These are phyloP conservation scores for Whalleya microplaca DNA, from an alignment of 2,329 filamentous ascomycete species.

Conservation along the genomic window DNA sequence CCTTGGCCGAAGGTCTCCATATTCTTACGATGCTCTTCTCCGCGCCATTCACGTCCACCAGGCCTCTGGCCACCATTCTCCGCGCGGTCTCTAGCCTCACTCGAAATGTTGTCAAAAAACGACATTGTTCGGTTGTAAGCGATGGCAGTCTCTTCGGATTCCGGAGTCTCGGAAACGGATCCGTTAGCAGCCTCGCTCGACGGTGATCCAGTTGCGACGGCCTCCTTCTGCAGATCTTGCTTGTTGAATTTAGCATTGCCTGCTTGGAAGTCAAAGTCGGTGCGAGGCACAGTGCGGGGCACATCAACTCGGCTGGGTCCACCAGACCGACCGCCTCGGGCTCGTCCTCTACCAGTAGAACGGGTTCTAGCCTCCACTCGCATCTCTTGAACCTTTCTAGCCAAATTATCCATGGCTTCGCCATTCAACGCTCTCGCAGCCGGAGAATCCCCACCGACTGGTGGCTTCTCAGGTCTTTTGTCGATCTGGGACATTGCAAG, in stretches of 20 bases:
- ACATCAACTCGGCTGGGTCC: slow-evolving; percentile 76
- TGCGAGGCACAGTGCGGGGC: slow-evolving; percentile 80
- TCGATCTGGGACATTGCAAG: slow-evolving; percentile 76
- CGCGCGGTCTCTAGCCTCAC: slow-evolving; percentile 85
- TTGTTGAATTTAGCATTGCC: slow-evolving; percentile 89
- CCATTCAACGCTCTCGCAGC: slow-evolving; percentile 39
- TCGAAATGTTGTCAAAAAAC: slow-evolving; percentile 99
- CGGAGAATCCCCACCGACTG: slow-evolving; percentile 28
- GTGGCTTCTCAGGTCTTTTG: slow-evolving; percentile 17
- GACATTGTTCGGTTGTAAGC: slow-evolving; percentile 87
- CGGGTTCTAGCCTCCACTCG: slow-evolving; percentile 62
- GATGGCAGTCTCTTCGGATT: slow-evolving; percentile 40
- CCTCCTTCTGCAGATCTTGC: slow-evolving; percentile 85
- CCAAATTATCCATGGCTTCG: slow-evolving; percentile 69
- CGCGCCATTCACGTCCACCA: slow-evolving; percentile 86
- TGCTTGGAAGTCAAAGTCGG: slow-evolving; percentile 89
- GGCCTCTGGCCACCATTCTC: slow-evolving; percentile 69
- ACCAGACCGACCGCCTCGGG: slow-evolving; percentile 49
- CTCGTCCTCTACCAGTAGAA: slow-evolving; percentile 47
- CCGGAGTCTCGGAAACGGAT: slow-evolving; percentile 40
- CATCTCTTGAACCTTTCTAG: slow-evolving; percentile 79
- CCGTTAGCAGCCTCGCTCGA: slow-evolving; percentile 54
- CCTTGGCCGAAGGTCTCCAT: slow-evolving; percentile 98
- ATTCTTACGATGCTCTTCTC: slow-evolving; percentile 92
- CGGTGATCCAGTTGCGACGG: slow-evolving; percentile 74